Conservation (phyloP, 257 asterid genomes). For the Solanum microdontum region DNA sequence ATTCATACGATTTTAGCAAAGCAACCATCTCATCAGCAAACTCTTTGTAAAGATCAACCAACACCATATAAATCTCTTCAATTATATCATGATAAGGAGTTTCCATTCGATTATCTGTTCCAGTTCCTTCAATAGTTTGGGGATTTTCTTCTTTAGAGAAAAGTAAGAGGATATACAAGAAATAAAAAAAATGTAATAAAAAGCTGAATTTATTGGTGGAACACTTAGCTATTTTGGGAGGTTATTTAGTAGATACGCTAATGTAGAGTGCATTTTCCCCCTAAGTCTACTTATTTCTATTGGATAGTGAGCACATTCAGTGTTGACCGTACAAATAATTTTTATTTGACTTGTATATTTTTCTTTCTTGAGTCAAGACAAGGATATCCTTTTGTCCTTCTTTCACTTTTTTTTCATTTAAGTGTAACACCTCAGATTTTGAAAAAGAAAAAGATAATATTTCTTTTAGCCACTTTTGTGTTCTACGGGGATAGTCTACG, state of each 20-base stretch:
- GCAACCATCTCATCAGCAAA: background rate
- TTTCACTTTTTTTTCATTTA: too few species aligned
- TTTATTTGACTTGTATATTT: background rate
- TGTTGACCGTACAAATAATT: too few species aligned
- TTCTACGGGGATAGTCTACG: too few species aligned
- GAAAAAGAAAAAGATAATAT: too few species aligned
- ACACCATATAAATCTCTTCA: background rate
- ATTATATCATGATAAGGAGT: background rate
- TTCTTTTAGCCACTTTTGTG: too few species aligned
- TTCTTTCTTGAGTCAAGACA: background rate
- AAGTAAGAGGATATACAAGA: background rate
- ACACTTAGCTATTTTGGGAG: background rate
- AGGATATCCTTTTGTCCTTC: background rate
- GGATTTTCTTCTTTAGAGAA: background rate
- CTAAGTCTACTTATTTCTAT: background rate
- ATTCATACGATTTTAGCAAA: background rate
- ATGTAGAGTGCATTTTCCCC: background rate
- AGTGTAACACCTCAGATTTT: background rate
- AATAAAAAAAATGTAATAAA: too few species aligned
- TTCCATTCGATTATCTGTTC: background rate
- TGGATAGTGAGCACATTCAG: background rate
- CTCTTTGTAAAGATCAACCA: background rate
- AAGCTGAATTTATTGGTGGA: background rate
- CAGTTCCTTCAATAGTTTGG: background rate
- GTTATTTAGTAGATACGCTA: background rate